phyloP scores from a whole-genome alignment of 2,329 filamentous ascomycete species.

The Colletotrichum sojae region DNA sequence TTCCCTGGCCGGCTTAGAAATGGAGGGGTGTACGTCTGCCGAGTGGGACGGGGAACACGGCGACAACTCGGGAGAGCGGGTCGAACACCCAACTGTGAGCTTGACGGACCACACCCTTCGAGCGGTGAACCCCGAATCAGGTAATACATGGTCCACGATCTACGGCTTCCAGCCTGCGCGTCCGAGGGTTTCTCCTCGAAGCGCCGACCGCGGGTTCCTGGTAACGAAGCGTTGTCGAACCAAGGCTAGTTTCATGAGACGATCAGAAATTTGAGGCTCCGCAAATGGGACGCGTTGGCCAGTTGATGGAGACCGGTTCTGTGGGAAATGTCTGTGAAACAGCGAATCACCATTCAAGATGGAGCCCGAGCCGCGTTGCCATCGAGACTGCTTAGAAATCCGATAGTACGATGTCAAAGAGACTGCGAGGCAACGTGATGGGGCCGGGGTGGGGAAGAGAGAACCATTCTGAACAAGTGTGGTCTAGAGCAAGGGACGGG shows the following conservation, averaged over 20 bases:
- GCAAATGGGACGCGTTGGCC: conserved; percentile 1
- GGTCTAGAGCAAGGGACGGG: neutral
- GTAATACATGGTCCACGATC: neutral
- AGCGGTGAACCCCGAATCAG: conserved; percentile 32
- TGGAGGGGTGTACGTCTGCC: conserved; percentile 8
- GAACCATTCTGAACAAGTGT: neutral
- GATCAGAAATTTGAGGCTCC: neutral
- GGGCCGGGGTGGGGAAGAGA: conserved; percentile 23
- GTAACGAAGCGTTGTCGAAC: conserved; percentile 25
- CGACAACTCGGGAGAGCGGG: conserved; percentile 37
- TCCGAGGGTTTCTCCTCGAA: neutral
- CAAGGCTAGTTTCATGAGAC: conserved; percentile 3
- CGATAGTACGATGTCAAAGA: conserved; percentile 30
- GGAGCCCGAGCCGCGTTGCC: conserved; percentile 20
- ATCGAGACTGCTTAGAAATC: conserved; percentile 37
- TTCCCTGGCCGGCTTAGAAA: conserved; percentile 20
- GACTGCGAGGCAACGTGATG: conserved; percentile 31
- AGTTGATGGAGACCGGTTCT: neutral
- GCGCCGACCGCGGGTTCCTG: conserved; percentile 20
- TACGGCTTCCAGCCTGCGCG: too few species aligned
- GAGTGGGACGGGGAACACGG: conserved; percentile 18
- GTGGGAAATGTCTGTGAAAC: neutral
- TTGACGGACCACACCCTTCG: conserved; percentile 6
- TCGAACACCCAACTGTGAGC: conserved; percentile 9
- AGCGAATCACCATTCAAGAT: conserved; percentile 16